A percentile compares a stretch with the other conserved stretches of the same genome.
Conservation (phyloP, 176 grass and related monocot species). For the Ensete ventricosum region DNA sequence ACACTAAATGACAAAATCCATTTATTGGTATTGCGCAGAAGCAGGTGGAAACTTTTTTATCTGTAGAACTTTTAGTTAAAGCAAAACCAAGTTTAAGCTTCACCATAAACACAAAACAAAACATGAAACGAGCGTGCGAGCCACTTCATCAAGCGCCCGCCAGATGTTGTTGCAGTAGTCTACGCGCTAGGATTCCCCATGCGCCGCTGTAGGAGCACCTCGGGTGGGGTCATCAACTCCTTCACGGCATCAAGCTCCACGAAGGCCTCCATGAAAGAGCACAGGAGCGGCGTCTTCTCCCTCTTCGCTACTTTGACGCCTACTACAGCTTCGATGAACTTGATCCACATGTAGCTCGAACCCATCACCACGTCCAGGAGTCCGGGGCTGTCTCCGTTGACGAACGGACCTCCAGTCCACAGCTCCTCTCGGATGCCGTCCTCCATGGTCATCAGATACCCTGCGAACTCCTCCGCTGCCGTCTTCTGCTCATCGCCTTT, state of each 20-base stretch:
- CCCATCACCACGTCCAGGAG: slow-evolving; percentile 18
- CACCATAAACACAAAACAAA: too few relatives aligned
- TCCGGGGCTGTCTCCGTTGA: slow-evolving; percentile 15
- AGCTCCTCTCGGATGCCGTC: slow-evolving; percentile 22
- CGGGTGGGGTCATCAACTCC: not conserved
- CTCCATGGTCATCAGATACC: slow-evolving; percentile 3
- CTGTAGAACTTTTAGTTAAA: too few relatives aligned
- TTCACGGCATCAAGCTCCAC: slow-evolving; percentile 17
- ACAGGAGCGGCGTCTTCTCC: slow-evolving; percentile 3
- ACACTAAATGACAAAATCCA: too few relatives aligned
- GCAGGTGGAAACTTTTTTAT: too few relatives aligned
- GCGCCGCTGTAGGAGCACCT: too few relatives aligned
- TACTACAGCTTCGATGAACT: not conserved
- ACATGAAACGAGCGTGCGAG: too few relatives aligned
- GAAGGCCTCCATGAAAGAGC: slow-evolving; percentile 9
- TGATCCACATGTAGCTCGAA: not conserved
- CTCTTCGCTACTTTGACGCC: slow-evolving; percentile 5
- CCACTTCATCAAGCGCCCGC: not conserved
- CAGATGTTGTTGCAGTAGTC: too few relatives aligned
- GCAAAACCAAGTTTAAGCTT: too few relatives aligned
- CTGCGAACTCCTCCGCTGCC: slow-evolving; percentile 14
- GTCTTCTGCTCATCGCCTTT: slow-evolving; percentile 16
- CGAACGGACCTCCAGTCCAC: slow-evolving; percentile 9
- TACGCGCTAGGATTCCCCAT: too few relatives aligned
- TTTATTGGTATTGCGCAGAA: too few relatives aligned